Evolutionary conservation across 1,139 yeast genomes (phyloP).

Genomic region (Lizanozyma gosingica): DNA sequence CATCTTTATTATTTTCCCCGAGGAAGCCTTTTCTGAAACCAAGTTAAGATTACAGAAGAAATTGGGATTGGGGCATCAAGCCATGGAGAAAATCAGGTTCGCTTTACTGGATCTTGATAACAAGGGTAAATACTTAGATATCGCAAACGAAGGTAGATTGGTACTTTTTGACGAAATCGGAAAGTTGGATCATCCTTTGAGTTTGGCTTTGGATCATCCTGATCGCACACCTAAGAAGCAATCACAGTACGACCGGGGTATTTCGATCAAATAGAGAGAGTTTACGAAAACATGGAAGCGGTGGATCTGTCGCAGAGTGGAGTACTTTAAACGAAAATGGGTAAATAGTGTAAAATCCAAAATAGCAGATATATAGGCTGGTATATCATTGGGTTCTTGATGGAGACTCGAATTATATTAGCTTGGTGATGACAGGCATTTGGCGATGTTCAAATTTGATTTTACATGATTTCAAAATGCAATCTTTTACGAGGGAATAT

Average conservation of each 20-base stretch:
- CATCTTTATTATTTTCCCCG: constrained; percentile 55
- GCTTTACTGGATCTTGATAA: constrained; percentile 43
- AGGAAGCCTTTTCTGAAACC: constrained; percentile 59
- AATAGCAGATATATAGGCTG: too few species aligned
- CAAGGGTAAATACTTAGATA: constrained; percentile 40
- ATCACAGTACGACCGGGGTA: constrained; percentile 49
- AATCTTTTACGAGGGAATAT: too few species aligned
- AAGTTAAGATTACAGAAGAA: constrained; percentile 56
- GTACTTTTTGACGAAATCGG: constrained; percentile 49
- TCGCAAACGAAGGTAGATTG: constrained; percentile 40
- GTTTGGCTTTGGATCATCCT: constrained; percentile 76
- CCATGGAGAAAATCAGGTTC: constrained; percentile 65
- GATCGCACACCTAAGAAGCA: constrained; percentile 53
- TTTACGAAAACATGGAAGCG: constrained; percentile 16
- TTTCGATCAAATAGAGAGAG: constrained; percentile 33
- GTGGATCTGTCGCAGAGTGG: constrained; percentile 15
- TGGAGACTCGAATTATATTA: too few species aligned
- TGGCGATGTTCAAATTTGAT: too few species aligned
- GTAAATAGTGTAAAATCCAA: neutral
- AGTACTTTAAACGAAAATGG: neutral
- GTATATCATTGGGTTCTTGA: too few species aligned
- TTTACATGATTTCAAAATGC: too few species aligned
- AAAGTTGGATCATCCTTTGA: constrained; percentile 26
- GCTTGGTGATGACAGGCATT: too few species aligned
- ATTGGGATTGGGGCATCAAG: constrained; percentile 70